phyloP scores from a whole-genome alignment of 1,284 basidiomycete species.

The Wallemia mellicola region DNA sequence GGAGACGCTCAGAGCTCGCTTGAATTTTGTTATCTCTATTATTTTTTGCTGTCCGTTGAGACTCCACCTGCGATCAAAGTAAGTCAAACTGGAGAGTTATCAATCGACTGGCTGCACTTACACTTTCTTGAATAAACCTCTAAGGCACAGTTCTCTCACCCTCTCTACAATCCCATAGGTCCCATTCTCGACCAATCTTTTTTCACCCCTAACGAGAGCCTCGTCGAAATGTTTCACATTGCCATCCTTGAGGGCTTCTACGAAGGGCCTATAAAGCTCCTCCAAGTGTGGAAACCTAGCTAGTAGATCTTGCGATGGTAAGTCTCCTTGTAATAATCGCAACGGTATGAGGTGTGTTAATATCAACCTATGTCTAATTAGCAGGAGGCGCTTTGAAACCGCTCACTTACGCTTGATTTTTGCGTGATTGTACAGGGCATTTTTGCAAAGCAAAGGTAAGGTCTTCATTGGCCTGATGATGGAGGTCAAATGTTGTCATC shows the following conservation, averaged over 20 bases:
- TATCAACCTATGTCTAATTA: slow-evolving; percentile 30
- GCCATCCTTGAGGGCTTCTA: slow-evolving; percentile 40
- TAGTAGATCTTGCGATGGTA: slow-evolving; percentile 40
- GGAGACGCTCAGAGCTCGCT: slow-evolving; percentile 32
- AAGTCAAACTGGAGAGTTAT: slow-evolving; percentile 1
- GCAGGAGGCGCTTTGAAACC: not conserved
- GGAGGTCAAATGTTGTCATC: slow-evolving; percentile 1
- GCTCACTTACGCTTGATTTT: slow-evolving; percentile 44
- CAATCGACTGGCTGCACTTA: slow-evolving; percentile 20
- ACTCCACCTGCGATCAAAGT: slow-evolving; percentile 32
- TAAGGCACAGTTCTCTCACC: slow-evolving; percentile 54
- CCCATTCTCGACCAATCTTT: slow-evolving; percentile 44
- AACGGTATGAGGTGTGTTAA: slow-evolving; percentile 68
- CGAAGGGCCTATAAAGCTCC: slow-evolving; percentile 48
- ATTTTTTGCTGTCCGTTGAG: slow-evolving; percentile 35
- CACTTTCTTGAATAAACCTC: slow-evolving; percentile 60
- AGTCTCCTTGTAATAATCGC: slow-evolving; percentile 50
- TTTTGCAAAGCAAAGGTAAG: slow-evolving; percentile 50
- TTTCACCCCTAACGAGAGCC: slow-evolving; percentile 34
- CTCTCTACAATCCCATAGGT: slow-evolving; percentile 62
- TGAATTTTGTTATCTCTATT: slow-evolving; percentile 47
- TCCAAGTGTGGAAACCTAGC: slow-evolving; percentile 37
- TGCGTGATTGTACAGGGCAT: slow-evolving; percentile 33
- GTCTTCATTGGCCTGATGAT: slow-evolving; percentile 38
- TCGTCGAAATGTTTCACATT: slow-evolving; percentile 52